Percentiles rank a stretch among this genome's conserved stretches.
These are phyloP conservation scores for Emericellopsis cladophorae DNA, from an alignment of 2,329 filamentous ascomycete species.

Conservation along the genomic window DNA sequence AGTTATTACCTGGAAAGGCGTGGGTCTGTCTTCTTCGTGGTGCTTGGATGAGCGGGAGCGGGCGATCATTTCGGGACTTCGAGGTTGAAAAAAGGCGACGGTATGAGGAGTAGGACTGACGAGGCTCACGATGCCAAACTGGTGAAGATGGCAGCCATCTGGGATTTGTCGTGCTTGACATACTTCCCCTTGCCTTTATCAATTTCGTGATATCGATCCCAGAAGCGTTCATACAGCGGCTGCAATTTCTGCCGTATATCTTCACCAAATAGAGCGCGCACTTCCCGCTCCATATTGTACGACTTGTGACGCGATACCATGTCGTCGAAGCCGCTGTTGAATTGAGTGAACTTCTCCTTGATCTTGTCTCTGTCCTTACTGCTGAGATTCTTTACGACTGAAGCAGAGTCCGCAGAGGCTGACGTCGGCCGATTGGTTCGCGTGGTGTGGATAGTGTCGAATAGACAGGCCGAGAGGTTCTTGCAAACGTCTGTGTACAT, in stretches of 20 bases:
- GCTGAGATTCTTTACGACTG: conserved; percentile 69
- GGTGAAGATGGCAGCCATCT: conserved; percentile 55
- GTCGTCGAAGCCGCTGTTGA: conserved; percentile 86
- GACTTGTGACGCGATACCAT: conserved; percentile 71
- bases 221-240: conserved; percentile 88
- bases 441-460: conserved; percentile 88
- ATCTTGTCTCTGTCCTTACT: conserved; percentile 93
- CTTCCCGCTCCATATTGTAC: conserved; percentile 83
- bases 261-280: conserved; percentile 63
- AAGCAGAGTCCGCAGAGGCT: conserved; percentile 65
- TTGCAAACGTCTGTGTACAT: conserved; percentile 82
- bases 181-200: conserved; percentile 98
- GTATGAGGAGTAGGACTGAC: neutral
- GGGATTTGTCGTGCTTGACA: conserved; percentile 88
- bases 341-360: conserved; percentile 88
- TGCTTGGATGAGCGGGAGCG: too few relatives aligned
- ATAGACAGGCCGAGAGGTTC: conserved; percentile 70
- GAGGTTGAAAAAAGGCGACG: neutral
- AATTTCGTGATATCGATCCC: conserved; percentile 93
- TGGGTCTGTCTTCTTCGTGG: too few relatives aligned
- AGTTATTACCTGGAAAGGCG: too few relatives aligned
- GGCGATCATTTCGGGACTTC: too few relatives aligned
- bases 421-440: conserved; percentile 60
- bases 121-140: conserved; percentile 25
- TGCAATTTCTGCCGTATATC: conserved; percentile 89